Percentiles rank a stretch among this genome's conserved stretches.
Conservation (phyloP, 2,329 filamentous ascomycete species). For the Claviceps maximensis region DNA sequence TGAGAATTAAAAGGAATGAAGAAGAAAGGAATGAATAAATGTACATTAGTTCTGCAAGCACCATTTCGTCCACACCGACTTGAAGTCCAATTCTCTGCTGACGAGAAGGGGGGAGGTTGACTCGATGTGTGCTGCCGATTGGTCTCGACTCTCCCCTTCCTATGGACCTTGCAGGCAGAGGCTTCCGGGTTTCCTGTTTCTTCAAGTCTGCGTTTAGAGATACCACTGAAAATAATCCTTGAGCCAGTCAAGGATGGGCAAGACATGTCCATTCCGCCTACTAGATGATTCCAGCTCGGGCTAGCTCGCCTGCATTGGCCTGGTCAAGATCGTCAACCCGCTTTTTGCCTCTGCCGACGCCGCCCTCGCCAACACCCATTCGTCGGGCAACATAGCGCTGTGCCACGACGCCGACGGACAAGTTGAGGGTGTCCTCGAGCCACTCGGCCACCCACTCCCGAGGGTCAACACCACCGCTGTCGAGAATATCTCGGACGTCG, state of each 20-base stretch:
- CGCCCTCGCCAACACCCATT: slow-evolving; percentile 88
- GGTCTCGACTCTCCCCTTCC: too few species aligned
- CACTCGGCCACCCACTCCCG: slow-evolving; percentile 96
- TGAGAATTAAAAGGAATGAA: background rate
- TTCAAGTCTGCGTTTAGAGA: background rate
- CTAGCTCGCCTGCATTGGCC: slow-evolving; percentile 45
- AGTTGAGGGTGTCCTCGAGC: slow-evolving; percentile 74
- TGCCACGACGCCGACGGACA: slow-evolving; percentile 74
- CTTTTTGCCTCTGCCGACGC: slow-evolving; percentile 48
- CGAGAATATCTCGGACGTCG: slow-evolving; percentile 77
- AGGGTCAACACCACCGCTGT: slow-evolving; percentile 65
- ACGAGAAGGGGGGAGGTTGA: background rate
- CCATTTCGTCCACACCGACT: background rate
- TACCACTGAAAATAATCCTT: background rate
- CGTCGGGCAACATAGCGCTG: slow-evolving; percentile 88
- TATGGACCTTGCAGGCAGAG: too few species aligned
- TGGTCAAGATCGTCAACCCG: slow-evolving; percentile 41
- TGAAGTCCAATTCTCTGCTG: background rate
- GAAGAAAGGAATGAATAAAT: background rate
- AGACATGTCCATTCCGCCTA: slow-evolving; percentile 14
- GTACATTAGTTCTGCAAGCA: background rate
- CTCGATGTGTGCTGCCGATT: background rate
- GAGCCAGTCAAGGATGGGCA: background rate
- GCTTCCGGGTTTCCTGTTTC: background rate
- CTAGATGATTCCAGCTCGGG: slow-evolving; percentile 42